Base-by-base conservation (phyloP, 1,284 basidiomycete species). In the Agaricales sp. region DNA sequence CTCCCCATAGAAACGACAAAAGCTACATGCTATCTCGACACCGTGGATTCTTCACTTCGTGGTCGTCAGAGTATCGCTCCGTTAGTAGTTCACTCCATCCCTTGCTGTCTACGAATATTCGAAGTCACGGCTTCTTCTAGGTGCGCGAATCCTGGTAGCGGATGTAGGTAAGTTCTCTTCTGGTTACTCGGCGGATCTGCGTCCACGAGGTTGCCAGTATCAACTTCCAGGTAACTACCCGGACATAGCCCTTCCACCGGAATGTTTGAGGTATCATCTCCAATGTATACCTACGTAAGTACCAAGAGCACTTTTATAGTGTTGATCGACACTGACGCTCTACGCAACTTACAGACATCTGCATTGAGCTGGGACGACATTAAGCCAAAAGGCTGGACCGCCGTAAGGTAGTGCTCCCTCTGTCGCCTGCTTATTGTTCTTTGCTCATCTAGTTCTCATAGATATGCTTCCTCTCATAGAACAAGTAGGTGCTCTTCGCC, bases 331-430 rank as follows among this genome's bases (percentile, higher is more conserved):
- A 23, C 47, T 55, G 18, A 52, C 37, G n/a, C n/a, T n/a, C n/a
- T 30, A 19, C 53, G n/a, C 25, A 24, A 1, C 43, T 18, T 18
- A 16, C 43, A 78, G 69, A 80, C 79, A 41, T 82, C 80, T 18
- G 79, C 76, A 18, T 82, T 80, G 24, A 80, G 82, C 58, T 83
- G 81, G 81, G 81, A 85, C 60, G 82, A 84, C 61, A 85, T 85
- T 70, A 84, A 84, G 68, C 71, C 71, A 26, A 73, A 75, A 50
- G 82, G 82, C 45, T 84, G 80, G 82, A 76, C 71, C 8, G 73
- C 74, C 14, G 68, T n/a, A 81, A 61, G 78, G 78, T 78, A 47
- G 64, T 52, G 13, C 41, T 52, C 48, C 51, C n/a, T 38, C 14
- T 35, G 45, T 41, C 23, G n/a, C n/a, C 47, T 45, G 20, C 11